Conservation (phyloP, 257 asterid species). For the Solanum boliviense region DNA sequence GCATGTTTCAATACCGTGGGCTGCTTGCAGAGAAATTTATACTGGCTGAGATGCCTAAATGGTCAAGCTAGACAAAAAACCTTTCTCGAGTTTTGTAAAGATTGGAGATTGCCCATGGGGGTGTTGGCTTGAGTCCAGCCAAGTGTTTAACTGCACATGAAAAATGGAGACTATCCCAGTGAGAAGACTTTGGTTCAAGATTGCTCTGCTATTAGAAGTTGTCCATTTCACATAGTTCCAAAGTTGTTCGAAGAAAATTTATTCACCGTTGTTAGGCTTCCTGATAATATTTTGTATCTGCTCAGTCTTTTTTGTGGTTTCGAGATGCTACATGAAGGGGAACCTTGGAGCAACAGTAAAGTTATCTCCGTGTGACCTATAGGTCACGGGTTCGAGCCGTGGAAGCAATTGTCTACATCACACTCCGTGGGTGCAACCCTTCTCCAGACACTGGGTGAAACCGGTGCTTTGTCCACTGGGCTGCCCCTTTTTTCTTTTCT, state of each 20-base stretch:
- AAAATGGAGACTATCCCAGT: background rate
- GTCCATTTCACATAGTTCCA: background rate
- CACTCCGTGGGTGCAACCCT: background rate
- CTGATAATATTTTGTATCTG: background rate
- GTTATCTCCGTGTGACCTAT: background rate
- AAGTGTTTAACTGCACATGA: background rate
- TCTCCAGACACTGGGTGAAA: background rate
- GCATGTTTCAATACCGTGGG: background rate
- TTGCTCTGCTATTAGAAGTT: background rate
- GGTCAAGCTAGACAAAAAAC: background rate
- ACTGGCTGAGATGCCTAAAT: background rate
- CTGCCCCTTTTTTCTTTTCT: background rate
- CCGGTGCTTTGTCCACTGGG: background rate
- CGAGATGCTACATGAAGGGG: background rate
- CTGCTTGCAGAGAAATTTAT: background rate
- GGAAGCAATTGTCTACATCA: background rate
- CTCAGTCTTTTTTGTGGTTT: background rate
- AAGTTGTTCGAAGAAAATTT: background rate
- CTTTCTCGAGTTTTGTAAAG: background rate
- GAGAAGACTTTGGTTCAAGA: background rate
- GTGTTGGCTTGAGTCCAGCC: background rate
- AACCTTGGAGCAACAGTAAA: background rate
- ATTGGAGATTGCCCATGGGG: background rate
- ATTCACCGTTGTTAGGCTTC: background rate
- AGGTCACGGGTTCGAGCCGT: background rate